Base-by-base conservation (phyloP, 2,329 filamentous ascomycete species). In the Arachnopeziza araneosa region DNA sequence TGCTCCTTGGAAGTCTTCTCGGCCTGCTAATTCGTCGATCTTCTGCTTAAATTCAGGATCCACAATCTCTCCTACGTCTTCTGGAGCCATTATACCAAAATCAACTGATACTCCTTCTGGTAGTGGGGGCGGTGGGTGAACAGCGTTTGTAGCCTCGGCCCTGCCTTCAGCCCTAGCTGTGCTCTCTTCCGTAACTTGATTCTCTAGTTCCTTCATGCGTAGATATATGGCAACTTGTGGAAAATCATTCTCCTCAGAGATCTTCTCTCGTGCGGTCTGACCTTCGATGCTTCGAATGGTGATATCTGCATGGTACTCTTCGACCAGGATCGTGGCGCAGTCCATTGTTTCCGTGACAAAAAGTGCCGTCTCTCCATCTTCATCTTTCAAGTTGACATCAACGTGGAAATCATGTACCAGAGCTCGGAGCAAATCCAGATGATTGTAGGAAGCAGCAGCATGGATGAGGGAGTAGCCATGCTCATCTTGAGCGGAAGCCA, bases 381-480 rank as follows among this genome's bases (percentile, higher is more conserved):
- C 91, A 72, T 99, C 95, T 66, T 83, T 84, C 56, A 97, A 78
- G 72, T 97, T 88, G 54, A 92, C 83, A 62, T 93, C 79, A 24
- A 93, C 93, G 14, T 85, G 76, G 75, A 93, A 91, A 36, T 93
- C 90, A 53, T 79, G 79, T 26, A 96, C 80, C 6, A 99, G 82
- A 0, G 84, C 75, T 61, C 89, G 87, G 19, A 97, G 82, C 19
- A 99, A 85, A 58, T 89, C 84, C 44, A 91, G 77, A 72, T 98
- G 93, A 72, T 88, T 89, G 80, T 98, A 99, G 67, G 93, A 97
- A 21, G 91, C 88, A 19, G 93, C 91, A 56, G 95, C 95, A 75
- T 99, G 95, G 54, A 98, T 79, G 24, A 98, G 85, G 53, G 92
- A 96, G 78, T 99, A 99, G 69, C 95, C 95, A 71, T 97, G 89